These are phyloP conservation scores for Sporothrix humicola DNA, from an alignment of 2,329 filamentous ascomycete genomes.

Conservation along the genomic window DNA sequence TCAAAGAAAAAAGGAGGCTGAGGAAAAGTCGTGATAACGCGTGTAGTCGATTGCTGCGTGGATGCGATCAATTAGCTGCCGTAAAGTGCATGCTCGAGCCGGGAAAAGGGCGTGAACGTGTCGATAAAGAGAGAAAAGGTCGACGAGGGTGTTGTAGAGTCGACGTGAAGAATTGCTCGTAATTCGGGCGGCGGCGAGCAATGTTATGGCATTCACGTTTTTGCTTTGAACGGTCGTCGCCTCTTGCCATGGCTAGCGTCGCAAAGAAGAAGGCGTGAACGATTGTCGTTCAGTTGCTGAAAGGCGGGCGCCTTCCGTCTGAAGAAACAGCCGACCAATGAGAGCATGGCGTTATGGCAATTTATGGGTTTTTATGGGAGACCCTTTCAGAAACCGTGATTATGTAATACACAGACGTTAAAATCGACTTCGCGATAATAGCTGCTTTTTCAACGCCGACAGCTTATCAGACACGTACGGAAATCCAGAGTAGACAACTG, in stretches of 20 bases:
- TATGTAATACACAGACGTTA: constrained; percentile 26
- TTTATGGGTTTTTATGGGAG: too few species aligned
- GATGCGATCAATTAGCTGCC: too few species aligned
- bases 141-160: neutral
- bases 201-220: constrained; percentile 7
- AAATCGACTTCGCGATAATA: neutral
- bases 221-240: neutral
- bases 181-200: neutral
- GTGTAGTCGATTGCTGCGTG: too few species aligned
- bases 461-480: neutral
- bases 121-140: too few species aligned
- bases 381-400: neutral
- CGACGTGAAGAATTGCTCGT: neutral
- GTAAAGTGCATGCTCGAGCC: too few species aligned
- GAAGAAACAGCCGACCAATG: constrained; percentile 1
- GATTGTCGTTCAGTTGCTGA: too few species aligned
- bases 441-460: neutral
- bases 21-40: too few species aligned
- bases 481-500: neutral
- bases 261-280: constrained; percentile 9
- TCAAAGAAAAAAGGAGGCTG: neutral
- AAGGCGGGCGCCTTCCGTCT: neutral
- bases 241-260: neutral
- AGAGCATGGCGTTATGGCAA: constrained; percentile 1
- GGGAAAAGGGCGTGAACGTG: too few species aligned